These are phyloP conservation scores for Pichia sp. DNA, from an alignment of 1,139 yeast species.

Conservation along the genomic window DNA sequence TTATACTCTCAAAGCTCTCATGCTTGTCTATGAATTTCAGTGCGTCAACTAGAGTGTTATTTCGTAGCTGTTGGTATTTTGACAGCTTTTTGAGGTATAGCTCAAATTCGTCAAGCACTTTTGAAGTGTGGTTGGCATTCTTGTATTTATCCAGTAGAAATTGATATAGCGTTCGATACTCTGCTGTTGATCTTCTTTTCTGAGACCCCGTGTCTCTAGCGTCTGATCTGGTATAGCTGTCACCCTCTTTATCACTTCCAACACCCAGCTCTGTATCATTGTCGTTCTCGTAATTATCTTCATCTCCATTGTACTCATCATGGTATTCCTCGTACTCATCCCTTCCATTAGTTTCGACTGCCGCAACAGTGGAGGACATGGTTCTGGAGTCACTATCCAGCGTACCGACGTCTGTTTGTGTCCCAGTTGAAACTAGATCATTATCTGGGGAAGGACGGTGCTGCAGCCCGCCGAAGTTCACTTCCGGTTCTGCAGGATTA, in stretches of 20 bases:
- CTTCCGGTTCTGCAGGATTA: conserved; percentile 16
- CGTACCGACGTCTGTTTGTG: not conserved
- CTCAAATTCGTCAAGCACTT: conserved; percentile 19
- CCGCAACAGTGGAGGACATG: not conserved
- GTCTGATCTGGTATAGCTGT: not conserved
- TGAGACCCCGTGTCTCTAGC: not conserved
- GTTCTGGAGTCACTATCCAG: conserved; percentile 1
- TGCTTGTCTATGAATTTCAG: conserved; percentile 20
- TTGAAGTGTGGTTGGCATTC: conserved; percentile 17
- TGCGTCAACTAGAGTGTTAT: conserved; percentile 26
- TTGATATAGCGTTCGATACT: conserved; percentile 25
- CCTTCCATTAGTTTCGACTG: not conserved
- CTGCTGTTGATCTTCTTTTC: conserved; percentile 22
- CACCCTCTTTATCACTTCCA: not conserved
- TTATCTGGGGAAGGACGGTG: not conserved
- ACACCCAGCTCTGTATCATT: not conserved
- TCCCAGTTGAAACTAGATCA: not conserved
- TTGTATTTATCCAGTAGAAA: conserved; percentile 25
- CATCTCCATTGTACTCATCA: not conserved
- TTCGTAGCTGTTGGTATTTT: conserved; percentile 28
- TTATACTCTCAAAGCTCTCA: conserved; percentile 19
- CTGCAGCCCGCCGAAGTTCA: not conserved
- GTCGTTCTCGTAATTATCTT: not conserved
- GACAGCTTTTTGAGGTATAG: conserved; percentile 20
- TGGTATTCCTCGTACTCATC: not conserved